Evolutionary conservation across 140 eudicot species (phyloP), one percentile per base, ranked within the genome.

Genomic region (Flaveria floridana): DNA sequence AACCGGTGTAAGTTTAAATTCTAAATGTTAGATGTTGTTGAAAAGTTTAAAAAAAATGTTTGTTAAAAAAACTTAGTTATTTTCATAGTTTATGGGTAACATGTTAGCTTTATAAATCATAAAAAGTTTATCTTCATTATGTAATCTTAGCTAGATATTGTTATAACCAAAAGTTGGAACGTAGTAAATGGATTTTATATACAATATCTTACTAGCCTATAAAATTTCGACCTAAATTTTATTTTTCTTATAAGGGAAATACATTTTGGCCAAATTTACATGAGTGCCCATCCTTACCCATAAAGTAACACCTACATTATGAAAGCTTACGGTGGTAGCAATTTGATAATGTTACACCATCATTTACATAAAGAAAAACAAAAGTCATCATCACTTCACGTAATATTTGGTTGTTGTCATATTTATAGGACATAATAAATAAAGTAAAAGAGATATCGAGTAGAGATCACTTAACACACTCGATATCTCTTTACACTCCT

Each of bases 321-420:
- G 52, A 65, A 66, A 34, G 57, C 58, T 66, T 76, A 41, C 42
- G 65, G 12, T 20, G 14, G 79, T 65, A 75, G 73, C 66, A 64
- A 75, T 75, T 63, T 75, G 79, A 75, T 75, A 41, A 65, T 75
- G 73, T 30, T 65, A 6, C n/a, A 19, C 21, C 46, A 74, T 74
- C 78, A 74, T 74, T 74, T 7, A 74, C 18, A 74, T 51, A 74
- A 46, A 6, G 41, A 34, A 46, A 74, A 62, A 74, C 30, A 12
- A 28, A 47, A 5, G 26, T 37, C 70, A 72, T 47, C 37, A 75
- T 75, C 51, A 64, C 65, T 75, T 63, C 64, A 58, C 30, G 28
- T 39, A 8, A 58, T 15, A 20, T 19, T 12, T 68, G 3, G 42
- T 19, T n/a, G n/a, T 16, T 52, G 6, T 52, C 21, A n/a, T 16